Percentiles rank a stretch among this genome's conserved stretches.
Conservation (phyloP, 2,329 filamentous ascomycete genomes). For the Coniochaeta prunicola region DNA sequence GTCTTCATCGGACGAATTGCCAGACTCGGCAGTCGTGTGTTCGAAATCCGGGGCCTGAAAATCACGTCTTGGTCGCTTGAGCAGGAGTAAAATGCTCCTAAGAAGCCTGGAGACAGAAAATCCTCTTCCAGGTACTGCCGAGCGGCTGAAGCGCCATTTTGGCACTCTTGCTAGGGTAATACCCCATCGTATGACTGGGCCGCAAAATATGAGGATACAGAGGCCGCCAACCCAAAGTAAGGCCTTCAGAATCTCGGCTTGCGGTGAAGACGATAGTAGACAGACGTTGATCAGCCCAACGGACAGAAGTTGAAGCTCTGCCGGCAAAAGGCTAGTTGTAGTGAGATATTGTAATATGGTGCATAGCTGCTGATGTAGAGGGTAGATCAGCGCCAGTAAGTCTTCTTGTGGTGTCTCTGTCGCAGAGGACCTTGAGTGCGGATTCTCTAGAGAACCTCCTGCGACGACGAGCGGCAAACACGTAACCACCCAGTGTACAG, state of each 20-base stretch:
- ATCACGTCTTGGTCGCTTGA: conserved; percentile 20
- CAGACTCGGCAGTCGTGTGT: conserved; percentile 23
- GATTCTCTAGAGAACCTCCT: conserved; percentile 13
- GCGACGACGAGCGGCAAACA: conserved; percentile 58
- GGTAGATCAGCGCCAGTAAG: conserved; percentile 50
- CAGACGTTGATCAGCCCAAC: conserved; percentile 75
- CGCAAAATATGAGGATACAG: conserved; percentile 64
- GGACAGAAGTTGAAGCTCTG: conserved; percentile 84
- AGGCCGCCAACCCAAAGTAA: conserved; percentile 82
- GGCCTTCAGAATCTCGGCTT: conserved; percentile 77
- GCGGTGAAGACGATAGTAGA: conserved; percentile 70
- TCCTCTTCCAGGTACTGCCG: conserved; percentile 30
- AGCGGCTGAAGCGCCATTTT: conserved; percentile 76
- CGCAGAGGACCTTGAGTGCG: conserved; percentile 16
- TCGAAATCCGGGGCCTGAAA: conserved; percentile 19
- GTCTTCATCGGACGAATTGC: conserved; percentile 11
- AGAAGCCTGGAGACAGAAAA: conserved; percentile 39
- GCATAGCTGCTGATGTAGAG: conserved; percentile 73
- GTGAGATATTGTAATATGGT: conserved; percentile 71
- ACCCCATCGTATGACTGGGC: conserved; percentile 71
- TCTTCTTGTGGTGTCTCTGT: conserved; percentile 22
- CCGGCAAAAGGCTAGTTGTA: conserved; percentile 77
- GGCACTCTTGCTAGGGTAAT: conserved; percentile 82
- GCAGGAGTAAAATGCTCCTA: conserved; percentile 26
- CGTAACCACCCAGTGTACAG: conserved; percentile 73